These are phyloP conservation scores for Daldinia grandis DNA, from an alignment of 495 filamentous ascomycete species.

Conservation along the genomic window DNA sequence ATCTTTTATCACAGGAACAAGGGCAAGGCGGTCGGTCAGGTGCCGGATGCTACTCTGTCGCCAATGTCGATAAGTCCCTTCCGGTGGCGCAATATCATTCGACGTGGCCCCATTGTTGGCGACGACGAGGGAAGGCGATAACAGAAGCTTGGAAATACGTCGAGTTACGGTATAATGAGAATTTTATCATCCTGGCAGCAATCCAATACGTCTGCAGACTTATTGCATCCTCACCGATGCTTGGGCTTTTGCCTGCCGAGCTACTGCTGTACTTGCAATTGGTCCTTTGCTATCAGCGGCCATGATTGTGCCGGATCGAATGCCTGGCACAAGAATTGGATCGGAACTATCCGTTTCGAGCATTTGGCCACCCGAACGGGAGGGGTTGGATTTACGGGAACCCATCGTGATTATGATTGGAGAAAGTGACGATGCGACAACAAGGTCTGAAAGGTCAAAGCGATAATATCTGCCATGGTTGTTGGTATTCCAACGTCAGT, in stretches of 20 bases:
- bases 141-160: background rate
- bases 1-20: background rate
- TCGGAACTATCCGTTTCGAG: background rate
- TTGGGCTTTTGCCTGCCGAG: background rate
- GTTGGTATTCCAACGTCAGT: background rate
- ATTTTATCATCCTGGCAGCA: background rate
- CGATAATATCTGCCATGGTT: background rate
- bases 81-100: slow-evolving; percentile 2
- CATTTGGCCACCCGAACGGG: background rate
- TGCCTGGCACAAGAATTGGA: background rate
- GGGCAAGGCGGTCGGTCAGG: background rate
- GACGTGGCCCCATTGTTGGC: background rate
- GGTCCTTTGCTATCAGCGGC: background rate
- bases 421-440: background rate
- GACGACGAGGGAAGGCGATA: background rate
- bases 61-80: background rate
- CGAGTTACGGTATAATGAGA: background rate
- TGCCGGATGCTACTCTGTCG: background rate
- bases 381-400: background rate
- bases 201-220: background rate
- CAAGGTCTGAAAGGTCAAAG: background rate
- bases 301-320: background rate
- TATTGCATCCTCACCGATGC: background rate
- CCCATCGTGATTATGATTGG: background rate
- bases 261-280: background rate